phyloP scores from a whole-genome alignment of 202 grass and related monocot genomes.

The Panicum virgatum region DNA sequence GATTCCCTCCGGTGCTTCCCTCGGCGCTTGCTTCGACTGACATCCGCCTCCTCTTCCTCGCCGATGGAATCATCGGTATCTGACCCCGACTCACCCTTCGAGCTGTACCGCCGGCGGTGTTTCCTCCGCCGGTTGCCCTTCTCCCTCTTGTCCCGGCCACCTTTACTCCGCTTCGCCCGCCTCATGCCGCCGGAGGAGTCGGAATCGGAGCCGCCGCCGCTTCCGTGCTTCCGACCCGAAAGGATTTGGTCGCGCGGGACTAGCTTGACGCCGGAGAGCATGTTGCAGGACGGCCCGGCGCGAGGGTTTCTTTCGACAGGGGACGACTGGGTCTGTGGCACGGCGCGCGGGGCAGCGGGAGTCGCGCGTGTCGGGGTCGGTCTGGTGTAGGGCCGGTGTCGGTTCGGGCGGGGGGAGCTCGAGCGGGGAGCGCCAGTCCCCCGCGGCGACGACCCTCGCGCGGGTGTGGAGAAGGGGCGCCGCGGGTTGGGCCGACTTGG shows the following conservation, averaged over 20 bases:
- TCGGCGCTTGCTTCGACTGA: constrained; percentile 50
- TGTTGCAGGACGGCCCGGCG: background rate
- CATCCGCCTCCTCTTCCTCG: constrained; percentile 42
- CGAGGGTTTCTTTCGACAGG: background rate
- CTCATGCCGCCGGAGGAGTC: constrained; percentile 39
- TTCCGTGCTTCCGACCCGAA: background rate
- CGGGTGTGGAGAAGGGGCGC: no score
- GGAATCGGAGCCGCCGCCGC: constrained; percentile 43
- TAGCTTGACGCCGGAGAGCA: constrained; percentile 77
- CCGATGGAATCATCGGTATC: constrained; percentile 36
- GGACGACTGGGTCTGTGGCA: no score
- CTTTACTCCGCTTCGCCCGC: constrained; percentile 25
- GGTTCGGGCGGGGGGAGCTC: no score
- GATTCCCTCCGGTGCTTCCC: constrained; percentile 45
- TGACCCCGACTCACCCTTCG: constrained; percentile 1
- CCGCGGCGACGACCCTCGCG: no score
- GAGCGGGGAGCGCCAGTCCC: no score
- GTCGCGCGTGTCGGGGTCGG: no score
- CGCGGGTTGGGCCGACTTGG: no score
- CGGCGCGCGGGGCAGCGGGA: no score
- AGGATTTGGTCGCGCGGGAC: constrained; percentile 58
- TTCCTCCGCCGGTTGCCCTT: constrained; percentile 30
- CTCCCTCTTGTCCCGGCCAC: constrained; percentile 30
- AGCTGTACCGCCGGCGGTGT: constrained; percentile 31
- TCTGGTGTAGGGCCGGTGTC: no score